Conservation (phyloP, 306 rosid genomes). For the Trifolium pratense region DNA sequence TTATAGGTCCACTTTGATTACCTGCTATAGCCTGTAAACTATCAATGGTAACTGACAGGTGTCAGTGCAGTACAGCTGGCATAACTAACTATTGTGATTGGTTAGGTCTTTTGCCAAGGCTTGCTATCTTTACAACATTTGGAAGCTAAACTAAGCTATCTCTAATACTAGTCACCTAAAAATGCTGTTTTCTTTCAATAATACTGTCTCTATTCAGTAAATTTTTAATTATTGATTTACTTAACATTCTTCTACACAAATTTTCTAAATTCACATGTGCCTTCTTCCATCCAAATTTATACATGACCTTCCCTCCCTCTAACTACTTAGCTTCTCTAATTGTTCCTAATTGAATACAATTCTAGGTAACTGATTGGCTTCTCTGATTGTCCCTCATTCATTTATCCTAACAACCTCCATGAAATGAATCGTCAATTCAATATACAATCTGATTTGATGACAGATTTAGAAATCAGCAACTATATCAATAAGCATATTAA, state of each 20-base stretch:
- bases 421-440: background rate
- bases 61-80: too few species aligned
- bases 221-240: background rate
- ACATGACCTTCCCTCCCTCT: background rate
- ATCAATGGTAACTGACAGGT: too few species aligned
- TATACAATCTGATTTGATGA: background rate
- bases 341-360: conserved; percentile 1
- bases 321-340: background rate
- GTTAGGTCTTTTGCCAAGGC: too few species aligned
- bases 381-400: background rate
- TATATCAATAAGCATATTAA: conserved; percentile 8
- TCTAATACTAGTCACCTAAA: too few species aligned
- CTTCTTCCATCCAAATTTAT: background rate
- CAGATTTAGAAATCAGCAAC: background rate
- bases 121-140: too few species aligned
- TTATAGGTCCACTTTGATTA: too few species aligned
- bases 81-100: too few species aligned
- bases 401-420: background rate
- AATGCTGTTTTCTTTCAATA: background rate
- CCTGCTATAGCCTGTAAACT: too few species aligned
- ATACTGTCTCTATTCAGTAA: background rate
- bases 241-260: too few species aligned
- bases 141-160: too few species aligned
- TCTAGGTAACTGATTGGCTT: background rate
- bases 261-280: background rate